A percentile compares a stretch with the other conserved stretches of the same genome.
phyloP scores from a whole-genome alignment of 202 grass and related monocot species.

The Bolboschoenoplectus hybrid region DNA sequence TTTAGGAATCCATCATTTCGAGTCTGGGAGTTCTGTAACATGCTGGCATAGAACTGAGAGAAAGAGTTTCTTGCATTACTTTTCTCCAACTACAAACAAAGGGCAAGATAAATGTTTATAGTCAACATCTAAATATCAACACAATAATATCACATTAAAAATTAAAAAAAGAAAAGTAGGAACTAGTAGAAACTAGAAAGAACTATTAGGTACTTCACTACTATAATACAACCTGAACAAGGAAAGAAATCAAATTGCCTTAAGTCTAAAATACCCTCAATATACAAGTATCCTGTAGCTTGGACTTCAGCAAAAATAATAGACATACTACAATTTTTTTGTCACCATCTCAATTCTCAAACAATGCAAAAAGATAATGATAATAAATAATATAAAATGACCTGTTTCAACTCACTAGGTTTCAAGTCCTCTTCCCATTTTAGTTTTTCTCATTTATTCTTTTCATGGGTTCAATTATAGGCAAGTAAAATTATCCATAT shows the following conservation, averaged over 20 bases:
- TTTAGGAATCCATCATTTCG: constrained; percentile 30
- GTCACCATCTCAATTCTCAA: not conserved
- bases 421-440: not conserved
- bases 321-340: not conserved
- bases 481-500: not conserved
- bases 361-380: not conserved
- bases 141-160: not conserved
- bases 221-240: not conserved
- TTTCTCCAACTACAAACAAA: constrained; percentile 49
- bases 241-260: not conserved
- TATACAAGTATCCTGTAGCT: not conserved
- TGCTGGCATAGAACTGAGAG: constrained; percentile 51
- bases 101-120: not conserved
- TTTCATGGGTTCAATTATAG: not conserved
- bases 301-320: not conserved
- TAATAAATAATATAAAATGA: not conserved
- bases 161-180: not conserved
- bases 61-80: constrained; percentile 45
- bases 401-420: not conserved
- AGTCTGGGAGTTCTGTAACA: constrained; percentile 39
- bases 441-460: not conserved
- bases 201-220: not conserved
- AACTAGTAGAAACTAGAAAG: not conserved
- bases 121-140: constrained; percentile 24
- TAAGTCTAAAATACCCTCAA: not conserved